phyloP scores from a whole-genome alignment of 345 rosid genomes.

The Atalantia buxifolia region DNA sequence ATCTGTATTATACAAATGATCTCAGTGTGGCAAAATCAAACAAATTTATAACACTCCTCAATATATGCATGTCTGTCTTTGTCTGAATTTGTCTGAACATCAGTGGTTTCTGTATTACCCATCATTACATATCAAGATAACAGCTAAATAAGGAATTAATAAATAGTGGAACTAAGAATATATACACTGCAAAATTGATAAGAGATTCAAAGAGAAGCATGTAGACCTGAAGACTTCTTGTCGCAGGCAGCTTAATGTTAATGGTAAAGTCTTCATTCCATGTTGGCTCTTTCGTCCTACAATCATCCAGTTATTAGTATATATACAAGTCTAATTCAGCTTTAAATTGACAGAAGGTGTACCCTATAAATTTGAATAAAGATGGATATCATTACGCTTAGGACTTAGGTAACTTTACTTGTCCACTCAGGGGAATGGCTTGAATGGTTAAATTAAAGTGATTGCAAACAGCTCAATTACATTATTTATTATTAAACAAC shows the following conservation, averaged over 20 bases:
- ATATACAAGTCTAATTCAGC: background rate
- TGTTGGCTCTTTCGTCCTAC: constrained; percentile 74
- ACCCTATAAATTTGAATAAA: background rate
- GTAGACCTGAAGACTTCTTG: constrained; percentile 67
- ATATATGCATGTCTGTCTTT: too few relatives aligned
- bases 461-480: background rate
- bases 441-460: background rate
- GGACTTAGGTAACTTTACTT: background rate
- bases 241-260: constrained; percentile 53
- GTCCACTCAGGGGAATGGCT: background rate
- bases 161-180: background rate
- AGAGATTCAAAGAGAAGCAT: constrained; percentile 13
- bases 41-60: background rate
- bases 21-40: background rate
- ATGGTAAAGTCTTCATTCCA: constrained; percentile 85
- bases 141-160: background rate
- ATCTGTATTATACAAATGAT: background rate
- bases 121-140: background rate
- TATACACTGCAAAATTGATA: background rate
- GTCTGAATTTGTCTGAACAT: background rate
- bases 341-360: background rate
- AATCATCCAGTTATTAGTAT: constrained; percentile 17
- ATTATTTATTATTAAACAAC: background rate
- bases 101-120: background rate
- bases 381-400: background rate